These are phyloP conservation scores for Psilocybe sp. DNA, from an alignment of 768 basidiomycete species.

Conservation along the genomic window DNA sequence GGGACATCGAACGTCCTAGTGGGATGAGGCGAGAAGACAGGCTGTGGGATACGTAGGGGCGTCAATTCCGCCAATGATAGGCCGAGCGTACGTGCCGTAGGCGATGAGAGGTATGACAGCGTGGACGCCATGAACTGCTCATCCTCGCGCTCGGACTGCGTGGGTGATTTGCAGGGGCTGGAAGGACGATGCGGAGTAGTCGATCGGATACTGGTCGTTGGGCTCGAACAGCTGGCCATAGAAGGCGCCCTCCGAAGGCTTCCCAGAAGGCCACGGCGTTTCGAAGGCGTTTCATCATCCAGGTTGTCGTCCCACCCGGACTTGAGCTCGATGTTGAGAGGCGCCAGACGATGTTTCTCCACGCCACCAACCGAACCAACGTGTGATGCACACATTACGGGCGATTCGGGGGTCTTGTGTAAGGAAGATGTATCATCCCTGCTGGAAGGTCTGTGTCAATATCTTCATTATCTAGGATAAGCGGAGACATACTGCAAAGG, in stretches of 20 bases:
- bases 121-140: slow-evolving; percentile 41
- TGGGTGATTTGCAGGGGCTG: slow-evolving; percentile 16
- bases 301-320: slow-evolving; percentile 53
- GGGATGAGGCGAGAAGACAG: slow-evolving; percentile 7
- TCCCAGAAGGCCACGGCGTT: slow-evolving; percentile 12
- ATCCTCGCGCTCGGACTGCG: slow-evolving; percentile 27
- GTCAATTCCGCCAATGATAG: slow-evolving; percentile 13
- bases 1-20: slow-evolving; percentile 8
- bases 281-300: slow-evolving; percentile 27
- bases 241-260: background rate
- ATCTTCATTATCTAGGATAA: background rate
- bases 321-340: slow-evolving; percentile 33
- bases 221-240: background rate
- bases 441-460: background rate
- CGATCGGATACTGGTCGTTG: slow-evolving; percentile 10
- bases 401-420: too few species aligned
- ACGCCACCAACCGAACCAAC: slow-evolving; percentile 17
- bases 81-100: slow-evolving; percentile 40
- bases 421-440: background rate
- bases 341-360: slow-evolving; percentile 18
- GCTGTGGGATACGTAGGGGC: slow-evolving; percentile 15
- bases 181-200: slow-evolving; percentile 18
- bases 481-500: slow-evolving; percentile 13
- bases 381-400: slow-evolving; percentile 2
- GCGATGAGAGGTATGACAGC: slow-evolving; percentile 41